phyloP scores from a whole-genome alignment of 1,139 yeast species.

The Pichia sp. region DNA sequence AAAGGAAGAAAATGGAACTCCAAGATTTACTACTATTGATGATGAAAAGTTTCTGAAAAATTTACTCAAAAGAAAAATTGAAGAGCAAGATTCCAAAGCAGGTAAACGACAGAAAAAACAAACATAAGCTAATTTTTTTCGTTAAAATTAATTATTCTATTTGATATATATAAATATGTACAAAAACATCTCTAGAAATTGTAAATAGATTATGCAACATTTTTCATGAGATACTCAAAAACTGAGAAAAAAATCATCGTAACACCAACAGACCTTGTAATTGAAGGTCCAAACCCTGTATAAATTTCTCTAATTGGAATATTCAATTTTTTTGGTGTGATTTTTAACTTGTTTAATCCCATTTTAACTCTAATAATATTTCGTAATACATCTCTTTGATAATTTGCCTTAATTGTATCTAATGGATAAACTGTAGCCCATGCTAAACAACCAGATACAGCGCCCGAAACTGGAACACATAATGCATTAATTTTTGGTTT shows the following conservation, averaged over 20 bases:
- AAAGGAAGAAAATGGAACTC: slow-evolving; percentile 8
- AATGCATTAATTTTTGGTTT: slow-evolving; percentile 15
- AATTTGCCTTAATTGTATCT: slow-evolving; percentile 70
- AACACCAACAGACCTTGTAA: slow-evolving; percentile 62
- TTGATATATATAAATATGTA: no score
- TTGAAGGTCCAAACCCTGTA: slow-evolving; percentile 71
- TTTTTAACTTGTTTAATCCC: slow-evolving; percentile 37
- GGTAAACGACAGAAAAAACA: slow-evolving; percentile 20
- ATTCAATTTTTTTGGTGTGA: slow-evolving; percentile 29
- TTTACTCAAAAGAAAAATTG: slow-evolving; percentile 46
- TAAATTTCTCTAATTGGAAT: slow-evolving; percentile 48
- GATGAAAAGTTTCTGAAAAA: slow-evolving; percentile 55
- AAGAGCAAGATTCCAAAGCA: slow-evolving; percentile 18
- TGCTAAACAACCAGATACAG: slow-evolving; percentile 64
- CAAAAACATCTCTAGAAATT: neutral
- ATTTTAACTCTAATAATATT: slow-evolving; percentile 50
- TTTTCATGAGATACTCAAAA: slow-evolving; percentile 61
- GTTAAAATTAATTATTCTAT: no score
- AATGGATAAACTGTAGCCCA: slow-evolving; percentile 75
- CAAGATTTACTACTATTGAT: slow-evolving; percentile 36
- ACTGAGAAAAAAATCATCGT: slow-evolving; percentile 72
- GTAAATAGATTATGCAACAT: slow-evolving; percentile 30
- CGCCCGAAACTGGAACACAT: slow-evolving; percentile 60
- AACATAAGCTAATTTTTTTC: neutral
- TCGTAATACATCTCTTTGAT: slow-evolving; percentile 68